Percentiles rank a stretch among this genome's conserved stretches.
phyloP scores from a whole-genome alignment of 2,329 filamentous ascomycete genomes.

The Trichoderma koningiopsis region DNA sequence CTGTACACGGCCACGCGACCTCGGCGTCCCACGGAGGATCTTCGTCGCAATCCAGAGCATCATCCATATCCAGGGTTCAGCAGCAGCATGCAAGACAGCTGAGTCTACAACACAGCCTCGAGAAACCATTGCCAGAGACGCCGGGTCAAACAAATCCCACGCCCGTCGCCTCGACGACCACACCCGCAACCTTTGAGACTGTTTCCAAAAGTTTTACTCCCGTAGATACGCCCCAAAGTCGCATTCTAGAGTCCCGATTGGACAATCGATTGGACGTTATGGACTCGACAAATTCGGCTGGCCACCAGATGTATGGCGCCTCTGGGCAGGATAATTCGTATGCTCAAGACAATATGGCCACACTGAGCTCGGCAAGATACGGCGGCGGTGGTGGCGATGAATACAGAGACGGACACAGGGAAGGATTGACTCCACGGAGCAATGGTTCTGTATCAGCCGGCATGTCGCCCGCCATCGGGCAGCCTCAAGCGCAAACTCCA shows the following conservation, averaged over 20 bases:
- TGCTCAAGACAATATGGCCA: conserved; percentile 50
- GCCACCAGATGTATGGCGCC: conserved; percentile 42
- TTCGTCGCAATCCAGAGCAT: conserved; percentile 24
- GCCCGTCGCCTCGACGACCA: conserved; percentile 40
- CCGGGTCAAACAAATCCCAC: conserved; percentile 33
- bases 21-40: conserved; percentile 4
- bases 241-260: conserved; percentile 34
- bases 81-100: conserved; percentile 57
- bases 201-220: conserved; percentile 37
- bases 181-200: conserved; percentile 32
- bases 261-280: conserved; percentile 51
- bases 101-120: conserved; percentile 59
- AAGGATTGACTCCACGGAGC: conserved; percentile 54
- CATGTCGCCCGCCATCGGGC: conserved; percentile 56
- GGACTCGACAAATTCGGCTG: conserved; percentile 46
- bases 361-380: conserved; percentile 45
- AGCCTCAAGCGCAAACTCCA: conserved; percentile 34
- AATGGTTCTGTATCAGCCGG: conserved; percentile 58
- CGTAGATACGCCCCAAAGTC: conserved; percentile 18
- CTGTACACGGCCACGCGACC: conserved; percentile 19
- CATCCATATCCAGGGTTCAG: conserved; percentile 32
- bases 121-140: conserved; percentile 59
- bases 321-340: conserved; percentile 36
- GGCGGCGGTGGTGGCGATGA: conserved; percentile 44
- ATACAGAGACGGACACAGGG: conserved; percentile 43